Evolutionary conservation across 2,329 filamentous ascomycete species (phyloP), one percentile per base, ranked within the genome.

Genomic region (Gaeumannomyces tritici): DNA sequence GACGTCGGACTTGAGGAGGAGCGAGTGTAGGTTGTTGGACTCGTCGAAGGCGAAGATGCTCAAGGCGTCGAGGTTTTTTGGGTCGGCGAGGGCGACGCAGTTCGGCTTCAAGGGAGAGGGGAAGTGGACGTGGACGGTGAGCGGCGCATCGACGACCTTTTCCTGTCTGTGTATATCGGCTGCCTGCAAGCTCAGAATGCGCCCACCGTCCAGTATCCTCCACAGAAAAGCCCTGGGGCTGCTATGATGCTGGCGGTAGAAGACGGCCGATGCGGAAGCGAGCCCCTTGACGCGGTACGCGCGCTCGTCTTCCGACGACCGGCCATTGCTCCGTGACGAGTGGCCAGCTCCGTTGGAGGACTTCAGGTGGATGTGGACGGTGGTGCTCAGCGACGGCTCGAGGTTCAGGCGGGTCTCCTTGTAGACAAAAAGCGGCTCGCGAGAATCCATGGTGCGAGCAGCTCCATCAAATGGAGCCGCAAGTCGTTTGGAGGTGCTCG

Each of bases 191-290:
- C 95, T 93, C 68, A 99, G 80, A 65, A 91, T 80, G 67, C 84
- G 89, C 70, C 87, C 86, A 69, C 91, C 86, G 70, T 96, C 89
- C 64, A 97, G 77, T 54, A 98, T 83, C 68, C 93, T 86, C 95
- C 95, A 99, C 59, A 96, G 82, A 72, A 98, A 96, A 74, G 86
- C 91, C 71, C 90, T 87, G 54, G 95, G 95, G 66, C 89, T 87
- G 66, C 83, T 80, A 70, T 89, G 85, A 73, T 89, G 84, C 73
- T 84, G 84, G 62, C 95, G 87, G 74, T 96, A 92, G 77, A 91
- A 96, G 62, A 98, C 83, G 2, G 91, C 91, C 31, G 91, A 89
- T 35, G 92, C 85, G 2, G 81, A 87, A 29, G 93, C 91, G 61
- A 97, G 78, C 71, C 90, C 85, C 66, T 84, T 87, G 64, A 83